Base-by-base conservation (phyloP, 148 eudicot genomes). In the Spergularia marina region DNA sequence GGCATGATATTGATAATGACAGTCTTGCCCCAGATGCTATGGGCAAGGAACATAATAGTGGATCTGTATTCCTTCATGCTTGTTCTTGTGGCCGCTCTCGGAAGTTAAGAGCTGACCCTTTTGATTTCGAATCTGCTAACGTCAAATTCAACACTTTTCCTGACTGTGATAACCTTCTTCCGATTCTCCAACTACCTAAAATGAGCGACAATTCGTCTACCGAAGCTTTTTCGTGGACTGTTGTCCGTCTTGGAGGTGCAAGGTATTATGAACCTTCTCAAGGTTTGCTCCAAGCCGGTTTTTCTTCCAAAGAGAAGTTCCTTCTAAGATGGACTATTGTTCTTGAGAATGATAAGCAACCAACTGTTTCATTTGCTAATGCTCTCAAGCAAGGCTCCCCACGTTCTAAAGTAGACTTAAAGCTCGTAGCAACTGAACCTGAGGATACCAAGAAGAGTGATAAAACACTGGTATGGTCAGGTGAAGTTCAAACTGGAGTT, bases 21-120 rank as follows among this genome's bases (percentile, higher is more conserved):
- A 82, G 72, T 65, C 65, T 70, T 73, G 64, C 82, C 80, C 71
- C 73, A 58, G 83, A 58, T 54, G 82, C 75, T 67, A 80, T 74
- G 59, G 77, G 77, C 72, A 85, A 79, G 77, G 84, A 78, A 66
- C 98, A 94, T 80, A 86, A 84, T 39, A 94, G 98, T 75, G 98
- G 93, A 70, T 89, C 82, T 84, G 91, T 91, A 70, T 94, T 87
- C 74, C 98, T 94, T 80, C 97, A 94, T 83, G 97, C 97, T 23
- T 94, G 98, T 90, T 91, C 96, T n/a, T 94, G 98, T 91, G 98
- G 98, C 34, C 87, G 97, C 21, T 85, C 91, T 58, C 84, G 92
- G 72, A 82, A 73, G 68, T 57, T 89, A 74, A 86, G 89, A 60
- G 68, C 83, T 36, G 98, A 94, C 79, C 98, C 98, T 60, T 94